These are phyloP conservation scores for Aspergillus felis DNA, from an alignment of 2,329 filamentous ascomycete genomes.

Conservation along the genomic window DNA sequence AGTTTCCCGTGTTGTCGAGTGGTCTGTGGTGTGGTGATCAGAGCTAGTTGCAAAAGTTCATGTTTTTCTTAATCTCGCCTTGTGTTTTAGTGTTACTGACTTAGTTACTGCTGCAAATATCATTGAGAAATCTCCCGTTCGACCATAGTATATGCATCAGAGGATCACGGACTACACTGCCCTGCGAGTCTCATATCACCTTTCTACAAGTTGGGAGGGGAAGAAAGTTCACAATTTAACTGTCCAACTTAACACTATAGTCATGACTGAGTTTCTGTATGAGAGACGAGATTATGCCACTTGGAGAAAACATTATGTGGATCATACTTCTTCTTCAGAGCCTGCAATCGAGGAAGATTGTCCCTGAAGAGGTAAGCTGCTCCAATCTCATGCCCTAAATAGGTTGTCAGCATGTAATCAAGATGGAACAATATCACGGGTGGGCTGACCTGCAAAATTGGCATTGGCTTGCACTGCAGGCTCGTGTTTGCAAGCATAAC, in stretches of 20 bases:
- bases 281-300: constrained; percentile 3
- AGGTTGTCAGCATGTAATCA: background rate
- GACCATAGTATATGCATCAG: background rate
- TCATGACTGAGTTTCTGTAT: background rate
- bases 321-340: constrained; percentile 5
- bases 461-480: background rate
- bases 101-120: too few species aligned
- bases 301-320: constrained; percentile 7
- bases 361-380: constrained; percentile 1
- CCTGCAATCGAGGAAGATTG: constrained; percentile 5
- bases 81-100: too few species aligned
- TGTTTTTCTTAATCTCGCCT: background rate
- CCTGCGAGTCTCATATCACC: too few species aligned
- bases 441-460: constrained; percentile 7
- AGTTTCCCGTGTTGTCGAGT: background rate
- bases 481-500: background rate
- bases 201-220: too few species aligned
- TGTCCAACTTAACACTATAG: background rate
- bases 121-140: too few species aligned
- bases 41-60: too few species aligned
- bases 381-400: constrained; percentile 4
- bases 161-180: too few species aligned
- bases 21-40: too few species aligned
- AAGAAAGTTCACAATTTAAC: background rate
- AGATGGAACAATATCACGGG: background rate